Base-by-base conservation (phyloP, 345 rosid species). In the Gossypium turneri region DNA sequence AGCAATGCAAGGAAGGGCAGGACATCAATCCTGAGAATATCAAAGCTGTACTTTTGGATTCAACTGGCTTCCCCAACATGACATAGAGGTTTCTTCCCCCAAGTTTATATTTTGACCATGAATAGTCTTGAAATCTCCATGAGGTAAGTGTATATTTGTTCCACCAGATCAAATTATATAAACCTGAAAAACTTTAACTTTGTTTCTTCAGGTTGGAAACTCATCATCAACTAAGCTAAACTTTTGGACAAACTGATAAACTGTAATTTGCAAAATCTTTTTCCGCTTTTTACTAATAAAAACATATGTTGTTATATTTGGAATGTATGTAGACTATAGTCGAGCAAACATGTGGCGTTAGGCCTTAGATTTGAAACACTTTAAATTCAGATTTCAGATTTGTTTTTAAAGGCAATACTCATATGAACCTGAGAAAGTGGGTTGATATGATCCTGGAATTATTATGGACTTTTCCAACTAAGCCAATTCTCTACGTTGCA, bases 1-100 rank as follows among this genome's bases (percentile, higher is more conserved):
- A 90, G 95, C 95, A 87, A 88, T 86, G 89, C 77, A 80, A 82
- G 73, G 92, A 88, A 81, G 92, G 88, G 25, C 88, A 87, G 77
- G 89, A 87, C 9, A 86, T 86, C 50, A 79, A 77, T 43, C 91
- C 93, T 2, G 95, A 88, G 77, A 90, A 90, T 63, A 90, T 90
- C 77, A 88, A 88, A 83, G 87, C 92, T 9, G 80, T 84, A 22
- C 92, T 90, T 19, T 67, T 87, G 65, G 94, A 90, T 67, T 84
- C 92, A 3, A 88, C 90, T 8, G 92, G 90, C 57, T 85, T 83
- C 60, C 88, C 78, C 34, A 81, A 88, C 71, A 60, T 82, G 77
- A 76, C 74, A 47, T 82, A 79, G 24, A 57, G 77, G 20, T 29
- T 38, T 70, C 27, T 55, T 70, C 47, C 24, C 7, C 60, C 60